Percentiles rank a stretch among this genome's conserved stretches.
phyloP scores from a whole-genome alignment of 2,329 filamentous ascomycete genomes.

The Cytospora mali region DNA sequence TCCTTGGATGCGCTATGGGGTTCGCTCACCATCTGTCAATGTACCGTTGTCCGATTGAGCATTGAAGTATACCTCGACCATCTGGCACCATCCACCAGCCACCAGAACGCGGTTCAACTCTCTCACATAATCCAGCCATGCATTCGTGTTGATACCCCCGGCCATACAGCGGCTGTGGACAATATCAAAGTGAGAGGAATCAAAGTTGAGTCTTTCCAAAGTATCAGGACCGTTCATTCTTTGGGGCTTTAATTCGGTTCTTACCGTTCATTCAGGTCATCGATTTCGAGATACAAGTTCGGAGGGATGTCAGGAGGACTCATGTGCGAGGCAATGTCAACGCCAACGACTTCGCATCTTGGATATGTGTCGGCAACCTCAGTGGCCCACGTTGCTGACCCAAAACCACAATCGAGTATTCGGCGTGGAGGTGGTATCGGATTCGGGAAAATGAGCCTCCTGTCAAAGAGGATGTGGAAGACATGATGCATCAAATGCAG shows the following conservation, averaged over 20 bases:
- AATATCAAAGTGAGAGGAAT: conserved; percentile 69
- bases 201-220: conserved; percentile 68
- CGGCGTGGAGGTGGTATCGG: conserved; percentile 58
- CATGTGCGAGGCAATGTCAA: conserved; percentile 73
- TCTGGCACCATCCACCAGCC: conserved; percentile 81
- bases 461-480: conserved; percentile 66
- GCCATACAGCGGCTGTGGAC: conserved; percentile 77
- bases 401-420: conserved; percentile 74
- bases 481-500: conserved; percentile 65
- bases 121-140: conserved; percentile 75
- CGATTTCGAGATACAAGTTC: conserved; percentile 72
- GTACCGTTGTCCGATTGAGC: conserved; percentile 84
- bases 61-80: conserved; percentile 85
- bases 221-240: conserved; percentile 23
- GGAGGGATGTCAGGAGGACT: conserved; percentile 64
- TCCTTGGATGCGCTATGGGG: conserved; percentile 59
- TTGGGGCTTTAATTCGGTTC: background rate
- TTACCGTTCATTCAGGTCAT: conserved; percentile 69
- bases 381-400: conserved; percentile 70
- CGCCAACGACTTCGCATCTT: conserved; percentile 67
- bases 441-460: conserved; percentile 67
- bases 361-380: conserved; percentile 68
- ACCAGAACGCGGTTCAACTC: conserved; percentile 75
- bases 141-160: conserved; percentile 69
- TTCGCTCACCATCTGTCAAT: conserved; percentile 68